A percentile compares a stretch with the other conserved stretches of the same genome.
Conservation (phyloP, 352 stramenopile species). For the Pythium scleroteichum region DNA sequence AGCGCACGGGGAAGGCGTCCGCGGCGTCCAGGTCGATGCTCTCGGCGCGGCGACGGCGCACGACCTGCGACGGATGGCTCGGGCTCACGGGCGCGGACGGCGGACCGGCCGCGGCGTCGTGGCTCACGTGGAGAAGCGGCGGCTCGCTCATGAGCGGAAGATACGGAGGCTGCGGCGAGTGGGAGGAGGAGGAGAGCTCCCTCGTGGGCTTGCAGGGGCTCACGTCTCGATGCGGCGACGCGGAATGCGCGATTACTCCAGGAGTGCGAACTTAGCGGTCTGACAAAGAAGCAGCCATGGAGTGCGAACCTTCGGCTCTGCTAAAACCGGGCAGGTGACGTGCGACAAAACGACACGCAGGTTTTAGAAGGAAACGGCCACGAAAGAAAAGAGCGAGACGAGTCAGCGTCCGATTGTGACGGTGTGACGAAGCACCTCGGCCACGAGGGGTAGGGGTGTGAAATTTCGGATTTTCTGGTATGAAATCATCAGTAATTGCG, state of each 20-base stretch:
- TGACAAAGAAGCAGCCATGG: background rate
- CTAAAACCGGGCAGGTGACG: too few species aligned
- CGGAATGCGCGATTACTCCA: background rate
- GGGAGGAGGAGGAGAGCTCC: too few species aligned
- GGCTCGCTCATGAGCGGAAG: slow-evolving; percentile 21
- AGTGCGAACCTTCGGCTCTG: too few species aligned
- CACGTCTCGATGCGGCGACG: slow-evolving; percentile 6
- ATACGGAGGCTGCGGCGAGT: slow-evolving; percentile 2
- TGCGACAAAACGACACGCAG: too few species aligned
- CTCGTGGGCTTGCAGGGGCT: background rate
- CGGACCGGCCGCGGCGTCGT: background rate
- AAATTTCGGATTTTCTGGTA: background rate
- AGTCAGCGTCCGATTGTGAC: slow-evolving; percentile 17
- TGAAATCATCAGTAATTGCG: slow-evolving; percentile 2
- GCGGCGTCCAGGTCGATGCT: slow-evolving; percentile 44
- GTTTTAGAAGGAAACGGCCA: too few species aligned
- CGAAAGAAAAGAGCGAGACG: too few species aligned
- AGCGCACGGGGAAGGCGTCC: slow-evolving; percentile 52
- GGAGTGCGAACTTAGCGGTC: background rate
- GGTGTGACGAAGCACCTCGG: slow-evolving; percentile 11
- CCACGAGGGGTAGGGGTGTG: slow-evolving; percentile 5
- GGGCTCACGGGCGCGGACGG: slow-evolving; percentile 21
- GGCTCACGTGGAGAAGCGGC: background rate
- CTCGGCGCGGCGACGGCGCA: slow-evolving; percentile 23
- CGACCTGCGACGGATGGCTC: slow-evolving; percentile 14